Conservation (phyloP, 305 asterid genomes). For the Striga hermonthica region DNA sequence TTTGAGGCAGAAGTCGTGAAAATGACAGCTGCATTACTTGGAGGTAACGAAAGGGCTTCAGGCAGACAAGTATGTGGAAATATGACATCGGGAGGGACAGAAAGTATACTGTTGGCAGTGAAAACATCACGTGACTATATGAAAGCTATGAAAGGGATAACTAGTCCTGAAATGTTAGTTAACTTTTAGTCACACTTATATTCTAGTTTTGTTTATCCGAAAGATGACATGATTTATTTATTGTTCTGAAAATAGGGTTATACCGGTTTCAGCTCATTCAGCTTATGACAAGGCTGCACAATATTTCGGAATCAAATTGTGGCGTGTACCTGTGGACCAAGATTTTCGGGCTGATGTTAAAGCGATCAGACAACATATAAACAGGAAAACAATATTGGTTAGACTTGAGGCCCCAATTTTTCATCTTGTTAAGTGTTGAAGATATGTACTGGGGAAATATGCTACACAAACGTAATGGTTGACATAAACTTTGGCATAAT, state of each 20-base stretch:
- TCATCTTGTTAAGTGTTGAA: conserved; percentile 6
- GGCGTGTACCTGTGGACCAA: conserved; percentile 86
- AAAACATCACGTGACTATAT: conserved; percentile 93
- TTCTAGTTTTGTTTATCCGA: conserved; percentile 18
- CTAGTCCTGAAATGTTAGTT: conserved; percentile 86
- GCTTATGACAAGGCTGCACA: conserved; percentile 99
- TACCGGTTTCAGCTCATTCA: conserved; percentile 97
- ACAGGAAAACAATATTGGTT: conserved; percentile 86
- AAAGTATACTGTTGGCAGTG: conserved; percentile 89
- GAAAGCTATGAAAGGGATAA: conserved; percentile 79
- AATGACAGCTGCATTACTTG: conserved; percentile 93
- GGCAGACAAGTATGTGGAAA: conserved; percentile 95
- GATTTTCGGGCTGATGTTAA: conserved; percentile 83
- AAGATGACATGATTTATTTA: conserved; percentile 30
- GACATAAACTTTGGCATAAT: too few species aligned
- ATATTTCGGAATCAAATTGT: conserved; percentile 87
- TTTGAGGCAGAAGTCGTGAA: conserved; percentile 94
- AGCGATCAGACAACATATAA: conserved; percentile 64
- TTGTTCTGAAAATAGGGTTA: conserved; percentile 61
- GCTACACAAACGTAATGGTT: too few species aligned
- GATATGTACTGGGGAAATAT: neutral
- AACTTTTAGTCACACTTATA: conserved; percentile 24
- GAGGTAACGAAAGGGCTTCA: conserved; percentile 73
- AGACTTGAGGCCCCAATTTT: conserved; percentile 25
- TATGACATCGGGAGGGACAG: conserved; percentile 99